Percentiles rank a stretch among this genome's conserved stretches.
Conservation (phyloP, 2,329 filamentous ascomycete genomes). For the Penicillium sp. region DNA sequence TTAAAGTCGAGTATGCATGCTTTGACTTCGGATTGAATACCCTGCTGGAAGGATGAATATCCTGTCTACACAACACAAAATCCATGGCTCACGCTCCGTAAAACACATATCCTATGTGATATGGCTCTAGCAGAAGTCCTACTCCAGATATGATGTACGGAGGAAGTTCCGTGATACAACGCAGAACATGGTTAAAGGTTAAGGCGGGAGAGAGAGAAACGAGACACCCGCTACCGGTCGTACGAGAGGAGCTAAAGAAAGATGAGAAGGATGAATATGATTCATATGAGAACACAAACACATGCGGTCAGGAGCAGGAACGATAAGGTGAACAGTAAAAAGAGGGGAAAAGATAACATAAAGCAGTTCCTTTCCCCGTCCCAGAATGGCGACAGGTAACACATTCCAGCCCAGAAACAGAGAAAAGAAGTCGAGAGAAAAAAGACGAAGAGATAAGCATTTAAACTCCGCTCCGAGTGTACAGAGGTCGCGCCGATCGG, state of each 20-base stretch:
- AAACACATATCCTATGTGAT: neutral
- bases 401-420: conserved; percentile 23
- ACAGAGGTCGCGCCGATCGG: conserved; percentile 20
- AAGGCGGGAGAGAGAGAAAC: neutral
- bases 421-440: conserved; percentile 13
- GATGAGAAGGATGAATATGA: conserved; percentile 7
- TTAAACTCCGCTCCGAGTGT: conserved; percentile 18
- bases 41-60: neutral
- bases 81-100: neutral
- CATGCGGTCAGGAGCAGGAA: conserved; percentile 21
- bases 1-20: neutral
- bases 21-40: neutral
- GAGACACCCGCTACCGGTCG: conserved; percentile 1
- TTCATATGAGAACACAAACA: conserved; percentile 15
- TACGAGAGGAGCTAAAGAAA: neutral
- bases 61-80: neutral
- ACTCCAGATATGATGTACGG: neutral
- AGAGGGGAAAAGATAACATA: conserved; percentile 24
- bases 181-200: neutral
- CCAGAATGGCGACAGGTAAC: conserved; percentile 21
- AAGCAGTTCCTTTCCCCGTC: conserved; percentile 18
- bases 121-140: neutral
- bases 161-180: neutral
- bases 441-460: conserved; percentile 13
- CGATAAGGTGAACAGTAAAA: conserved; percentile 16